Base-by-base conservation (phyloP, 106 monocot genomes). In the Cymbidium sinense region DNA sequence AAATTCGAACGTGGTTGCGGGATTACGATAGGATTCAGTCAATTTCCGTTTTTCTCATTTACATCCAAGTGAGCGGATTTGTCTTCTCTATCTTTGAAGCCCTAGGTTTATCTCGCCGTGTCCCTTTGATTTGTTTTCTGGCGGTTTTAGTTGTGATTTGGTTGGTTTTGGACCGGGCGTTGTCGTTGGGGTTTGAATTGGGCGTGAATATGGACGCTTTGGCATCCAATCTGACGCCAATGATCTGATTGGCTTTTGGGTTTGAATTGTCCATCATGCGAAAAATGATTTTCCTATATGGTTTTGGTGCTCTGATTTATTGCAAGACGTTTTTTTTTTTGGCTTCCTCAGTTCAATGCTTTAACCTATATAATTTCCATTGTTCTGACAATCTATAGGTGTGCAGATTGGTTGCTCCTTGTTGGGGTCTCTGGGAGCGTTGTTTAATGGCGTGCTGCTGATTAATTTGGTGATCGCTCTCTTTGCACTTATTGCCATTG, bases 401-500 rank as follows among this genome's bases (percentile, higher is more conserved):
- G 18, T 79, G 35, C 64, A 93, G 93, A 90, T 93, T 83, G 93
- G 85, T 8, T 90, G 93, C 70, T 47, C 93, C 18, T 25, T 93
- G 75, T 43, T 93, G 29, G 93, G 93, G 41, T 93, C 93, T 6
- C 73, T 93, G 27, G 86, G 88, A 18, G 90, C 88, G 4, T 34
- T 78, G 77, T 93, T 86, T 75, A 93, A 86, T 73, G 93, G 90
- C 25, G 88, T 93, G 58, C 28, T 86, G 80, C 78, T 93, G 88
- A 64, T 90, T 65, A 88, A 93, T 80, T 80, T 93, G 20, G 90
- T 83, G 69, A 81, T 88, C 25, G 80, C 90, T 17, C 86, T 93
- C 43, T 93, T 90, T 77, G 93, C 90, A 0, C 78, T 93, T 13
- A 83, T 93, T 9, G 90, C 93, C 7, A 90, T 93, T 39, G 90